Conservation (phyloP, 1,284 basidiomycete species). For the Microbotryomycetes sp. region DNA sequence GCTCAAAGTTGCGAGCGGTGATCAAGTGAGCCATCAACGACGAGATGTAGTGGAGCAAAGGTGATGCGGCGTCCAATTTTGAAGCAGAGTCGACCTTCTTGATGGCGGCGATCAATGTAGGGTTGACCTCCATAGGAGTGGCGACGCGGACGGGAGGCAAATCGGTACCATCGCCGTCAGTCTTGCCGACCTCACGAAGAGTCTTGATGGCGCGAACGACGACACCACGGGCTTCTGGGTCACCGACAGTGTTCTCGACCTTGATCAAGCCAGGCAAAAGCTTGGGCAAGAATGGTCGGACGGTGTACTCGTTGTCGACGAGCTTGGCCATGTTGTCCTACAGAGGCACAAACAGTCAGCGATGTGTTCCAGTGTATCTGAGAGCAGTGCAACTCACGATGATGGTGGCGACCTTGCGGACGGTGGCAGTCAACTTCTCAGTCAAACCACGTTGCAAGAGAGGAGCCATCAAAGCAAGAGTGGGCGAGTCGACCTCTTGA, state of each 20-base stretch:
- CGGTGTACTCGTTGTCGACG: conserved; percentile 88
- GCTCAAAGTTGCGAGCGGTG: conserved; percentile 86
- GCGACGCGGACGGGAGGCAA: conserved; percentile 73
- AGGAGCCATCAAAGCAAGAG: conserved; percentile 98
- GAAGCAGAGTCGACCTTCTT: conserved; percentile 63
- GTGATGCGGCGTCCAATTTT: conserved; percentile 48
- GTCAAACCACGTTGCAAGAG: conserved; percentile 90
- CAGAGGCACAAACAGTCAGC: neutral
- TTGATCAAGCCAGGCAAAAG: conserved; percentile 91
- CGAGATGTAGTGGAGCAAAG: conserved; percentile 64
- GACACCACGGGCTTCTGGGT: conserved; percentile 89
- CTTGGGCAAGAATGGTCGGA: conserved; percentile 93
- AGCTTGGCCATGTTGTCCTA: conserved; percentile 96
- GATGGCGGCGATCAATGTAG: conserved; percentile 66
- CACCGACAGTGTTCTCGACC: conserved; percentile 83
- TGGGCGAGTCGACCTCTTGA: conserved; percentile 98
- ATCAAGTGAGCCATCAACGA: conserved; percentile 75
- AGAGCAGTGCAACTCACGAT: conserved; percentile 42
- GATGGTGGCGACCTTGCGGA: conserved; percentile 95
- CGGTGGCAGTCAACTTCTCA: conserved; percentile 90
- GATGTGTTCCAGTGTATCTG: neutral
- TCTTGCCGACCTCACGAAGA: conserved; percentile 85
- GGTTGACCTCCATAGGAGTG: conserved; percentile 60
- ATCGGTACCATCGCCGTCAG: conserved; percentile 72
- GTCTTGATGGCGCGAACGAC: conserved; percentile 83